Base-by-base conservation (phyloP, 331 rosid genomes). In the Spiraea crenata region DNA sequence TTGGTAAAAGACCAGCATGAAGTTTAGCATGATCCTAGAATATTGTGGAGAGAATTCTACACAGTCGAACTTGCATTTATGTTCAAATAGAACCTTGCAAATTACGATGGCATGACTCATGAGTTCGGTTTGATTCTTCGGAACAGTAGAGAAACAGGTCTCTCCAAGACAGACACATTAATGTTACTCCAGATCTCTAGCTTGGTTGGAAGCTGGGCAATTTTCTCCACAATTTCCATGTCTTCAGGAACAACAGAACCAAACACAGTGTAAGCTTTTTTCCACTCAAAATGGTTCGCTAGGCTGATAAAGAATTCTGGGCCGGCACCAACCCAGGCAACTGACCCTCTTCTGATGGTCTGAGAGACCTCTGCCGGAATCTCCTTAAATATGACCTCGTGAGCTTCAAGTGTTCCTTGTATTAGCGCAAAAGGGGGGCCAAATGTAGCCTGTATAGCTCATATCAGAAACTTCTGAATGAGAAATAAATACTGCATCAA, bases 351-450 rank as follows among this genome's bases (percentile, higher is more conserved):
- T 60, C 76, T 80, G 71, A 86, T 70, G 41, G 63, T 8, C 16
- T 93, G 88, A 67, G 93, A 76, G 64, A 70, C 80, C 81, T 93
- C 99, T 2, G 25, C 12, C 0, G 91, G 89, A 34, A 89, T 86
- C 79, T 78, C 71, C 70, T 83, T 77, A 77, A 89, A 90, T 39
- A 78, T 35, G 34, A 57, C 64, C 46, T 92, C 96, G 31, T 83
- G 88, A 5, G 85, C 89, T 86, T 85, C 92, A 1, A 93, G 72
- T 3, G 84, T 84, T 59, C 97, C 99, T 86, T 93, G 96, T 79
- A 90, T 74, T 65, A 93, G 59, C 11, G 88, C 97, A 74, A 78
- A 93, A 38, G 97, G 99, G 38, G 99, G 99, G 34, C 97, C 97
- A 51, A 80, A 84, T 61, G 86, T 81, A 79, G 89, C 86, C 98